A percentile compares a stretch with the other conserved stretches of the same genome.
These are phyloP conservation scores for Closterium sp. DNA, from an alignment of 139 green algal species.

Conservation along the genomic window DNA sequence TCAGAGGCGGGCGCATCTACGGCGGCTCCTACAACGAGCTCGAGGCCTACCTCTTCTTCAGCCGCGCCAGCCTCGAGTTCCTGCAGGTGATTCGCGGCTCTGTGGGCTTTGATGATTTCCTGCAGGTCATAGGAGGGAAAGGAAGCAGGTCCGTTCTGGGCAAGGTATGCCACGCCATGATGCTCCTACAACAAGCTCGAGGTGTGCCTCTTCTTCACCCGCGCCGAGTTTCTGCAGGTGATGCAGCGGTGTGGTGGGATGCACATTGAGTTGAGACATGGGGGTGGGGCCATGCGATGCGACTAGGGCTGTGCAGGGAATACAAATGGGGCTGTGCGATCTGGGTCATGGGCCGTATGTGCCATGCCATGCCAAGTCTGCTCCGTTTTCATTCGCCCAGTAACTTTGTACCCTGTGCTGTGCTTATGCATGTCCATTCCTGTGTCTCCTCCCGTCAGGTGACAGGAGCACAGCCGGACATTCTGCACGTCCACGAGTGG, in stretches of 20 bases:
- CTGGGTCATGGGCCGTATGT: too few relatives aligned
- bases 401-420: too few relatives aligned
- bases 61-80: slow-evolving; percentile 82
- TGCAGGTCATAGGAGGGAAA: too few relatives aligned
- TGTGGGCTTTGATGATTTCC: too few relatives aligned
- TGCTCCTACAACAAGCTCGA: slow-evolving; percentile 89
- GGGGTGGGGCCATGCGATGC: too few relatives aligned
- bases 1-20: slow-evolving; percentile 78
- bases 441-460: slow-evolving; percentile 1
- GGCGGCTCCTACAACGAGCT: slow-evolving; percentile 89
- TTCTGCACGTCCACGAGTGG: slow-evolving; percentile 93
- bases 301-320: too few relatives aligned
- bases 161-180: slow-evolving; percentile 36
- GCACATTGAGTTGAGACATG: background rate
- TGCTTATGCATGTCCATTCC: too few relatives aligned
- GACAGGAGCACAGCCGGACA: slow-evolving; percentile 56
- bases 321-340: too few relatives aligned
- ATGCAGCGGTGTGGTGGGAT: background rate
- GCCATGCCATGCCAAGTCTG: too few relatives aligned
- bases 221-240: slow-evolving; percentile 79
- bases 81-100: slow-evolving; percentile 48
- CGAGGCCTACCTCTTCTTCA: slow-evolving; percentile 96
- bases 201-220: slow-evolving; percentile 92
- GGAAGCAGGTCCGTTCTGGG: too few relatives aligned
- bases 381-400: too few relatives aligned